Base-by-base conservation (phyloP, 2,329 filamentous ascomycete genomes). In the Colletotrichum neosansevieriae region DNA sequence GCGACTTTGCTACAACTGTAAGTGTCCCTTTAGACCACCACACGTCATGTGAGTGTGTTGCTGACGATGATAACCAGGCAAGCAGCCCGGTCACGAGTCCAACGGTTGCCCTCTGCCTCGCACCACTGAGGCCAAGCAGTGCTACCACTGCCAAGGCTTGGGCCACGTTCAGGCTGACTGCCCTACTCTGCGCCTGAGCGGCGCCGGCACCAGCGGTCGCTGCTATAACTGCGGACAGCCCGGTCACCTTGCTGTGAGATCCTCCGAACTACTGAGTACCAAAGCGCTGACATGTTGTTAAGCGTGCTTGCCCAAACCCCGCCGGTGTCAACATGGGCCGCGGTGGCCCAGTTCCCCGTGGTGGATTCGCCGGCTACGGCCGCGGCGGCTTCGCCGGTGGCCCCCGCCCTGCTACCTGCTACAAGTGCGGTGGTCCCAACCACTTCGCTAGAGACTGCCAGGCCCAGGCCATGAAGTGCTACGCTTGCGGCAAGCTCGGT, bases 1-100 rank as follows among this genome's bases (percentile, higher is more conserved):
- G 88, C 93, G 96, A 78, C 92, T 99, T 77, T 99, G 96, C 91
- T 99, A 99, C 86, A 99, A 99, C 88, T 99, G 96, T 94, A 38
- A 29, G 29, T 9, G 29, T 6, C 29, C 29, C 29, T 29, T 29
- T 29, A 29, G 29, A 29, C 29, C 29, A 29, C 29, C 29, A 29
- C 29, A 29, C 29, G 29, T 29, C 29, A 29, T 29, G 7, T 29
- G 29, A 29, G 29, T 29, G 29, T 29, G 29, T 29, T 29, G 29
- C 29, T 70, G 36, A 70, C 45, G 32, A 19, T 11, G 70, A 42
- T 11, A n/a, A 58, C 65, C 71, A 91, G 89, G 89, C 90, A 95
- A 95, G 86, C 92, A 95, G 84, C 92, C 92, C 71, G 92, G 90
- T 80, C 96, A 99, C 83, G 96, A 99, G 86, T 98, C 95, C 73